phyloP scores from a whole-genome alignment of 441 rosid genomes.

The Heliophila coronopifolia region DNA sequence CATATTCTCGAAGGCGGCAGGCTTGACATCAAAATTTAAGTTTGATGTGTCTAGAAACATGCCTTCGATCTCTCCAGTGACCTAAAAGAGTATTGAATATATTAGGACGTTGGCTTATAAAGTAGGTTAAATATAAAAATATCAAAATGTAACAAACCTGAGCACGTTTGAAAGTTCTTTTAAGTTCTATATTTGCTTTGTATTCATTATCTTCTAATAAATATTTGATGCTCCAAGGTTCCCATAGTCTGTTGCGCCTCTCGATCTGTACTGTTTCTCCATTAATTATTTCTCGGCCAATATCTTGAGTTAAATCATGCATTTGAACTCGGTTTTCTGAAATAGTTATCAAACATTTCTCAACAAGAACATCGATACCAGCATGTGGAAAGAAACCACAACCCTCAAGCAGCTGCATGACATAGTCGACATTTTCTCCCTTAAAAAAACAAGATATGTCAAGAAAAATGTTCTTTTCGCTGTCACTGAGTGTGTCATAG shows the following conservation, averaged over 20 bases:
- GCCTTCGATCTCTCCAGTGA: conserved; percentile 4
- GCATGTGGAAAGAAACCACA: conserved; percentile 11
- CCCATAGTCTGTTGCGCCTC: conserved; percentile 1
- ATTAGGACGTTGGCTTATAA: not conserved
- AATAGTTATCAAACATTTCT: not conserved
- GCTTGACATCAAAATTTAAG: not conserved
- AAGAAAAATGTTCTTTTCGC: conserved; percentile 29
- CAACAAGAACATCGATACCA: conserved; percentile 19
- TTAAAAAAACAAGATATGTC: conserved; percentile 34
- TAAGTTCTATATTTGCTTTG: not conserved
- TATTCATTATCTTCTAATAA: not conserved
- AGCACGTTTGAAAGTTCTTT: not conserved
- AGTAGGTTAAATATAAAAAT: not conserved
- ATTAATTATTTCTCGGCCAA: not conserved
- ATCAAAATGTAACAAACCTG: not conserved
- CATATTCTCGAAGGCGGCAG: conserved; percentile 17
- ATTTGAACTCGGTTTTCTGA: conserved; percentile 4
- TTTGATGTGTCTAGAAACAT: conserved; percentile 17
- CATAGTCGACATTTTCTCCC: conserved; percentile 21
- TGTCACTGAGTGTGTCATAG: conserved; percentile 18
- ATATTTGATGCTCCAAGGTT: not conserved
- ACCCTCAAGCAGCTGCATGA: conserved; percentile 2
- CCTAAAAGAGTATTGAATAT: conserved; percentile 10
- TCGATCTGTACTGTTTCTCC: not conserved
- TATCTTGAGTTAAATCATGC: conserved; percentile 1